Percentiles rank a stretch among this genome's conserved stretches.
Conservation (phyloP, 148 eudicot species). For the Fagopyrum tataricum region DNA sequence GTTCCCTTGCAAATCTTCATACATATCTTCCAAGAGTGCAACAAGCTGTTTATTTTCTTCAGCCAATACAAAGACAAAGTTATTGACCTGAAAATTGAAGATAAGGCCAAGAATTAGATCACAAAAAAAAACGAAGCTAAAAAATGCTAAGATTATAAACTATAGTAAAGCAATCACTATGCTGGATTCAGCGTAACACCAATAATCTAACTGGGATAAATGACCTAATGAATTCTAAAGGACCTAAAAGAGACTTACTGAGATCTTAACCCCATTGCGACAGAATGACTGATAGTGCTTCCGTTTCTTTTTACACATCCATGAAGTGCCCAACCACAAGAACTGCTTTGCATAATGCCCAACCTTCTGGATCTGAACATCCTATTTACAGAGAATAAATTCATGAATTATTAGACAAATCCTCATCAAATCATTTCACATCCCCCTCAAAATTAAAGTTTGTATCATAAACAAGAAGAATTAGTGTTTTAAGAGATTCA, state of each 20-base stretch:
- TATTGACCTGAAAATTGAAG: conserved; percentile 39
- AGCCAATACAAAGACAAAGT: conserved; percentile 76
- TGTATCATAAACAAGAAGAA: neutral
- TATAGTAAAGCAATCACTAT: neutral
- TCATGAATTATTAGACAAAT: neutral
- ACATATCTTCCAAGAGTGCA: conserved; percentile 81
- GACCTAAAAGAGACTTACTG: conserved; percentile 16
- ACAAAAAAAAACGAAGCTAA: neutral
- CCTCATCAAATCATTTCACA: neutral
- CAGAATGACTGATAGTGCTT: conserved; percentile 54
- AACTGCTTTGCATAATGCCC: conserved; percentile 28
- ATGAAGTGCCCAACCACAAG: conserved; percentile 55
- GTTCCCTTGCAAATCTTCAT: conserved; percentile 72
- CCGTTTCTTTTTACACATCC: conserved; percentile 59
- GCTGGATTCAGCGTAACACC: no score
- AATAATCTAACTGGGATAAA: neutral
- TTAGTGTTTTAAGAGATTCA: neutral
- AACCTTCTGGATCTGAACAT: conserved; percentile 23
- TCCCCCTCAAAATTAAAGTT: neutral
- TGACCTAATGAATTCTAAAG: neutral
- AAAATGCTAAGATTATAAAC: neutral
- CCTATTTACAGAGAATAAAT: conserved; percentile 24
- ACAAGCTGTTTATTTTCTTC: conserved; percentile 67
- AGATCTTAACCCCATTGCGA: conserved; percentile 59
- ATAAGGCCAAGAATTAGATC: neutral